phyloP scores from a whole-genome alignment of 306 rosid genomes.

The Trifolium pratense region DNA sequence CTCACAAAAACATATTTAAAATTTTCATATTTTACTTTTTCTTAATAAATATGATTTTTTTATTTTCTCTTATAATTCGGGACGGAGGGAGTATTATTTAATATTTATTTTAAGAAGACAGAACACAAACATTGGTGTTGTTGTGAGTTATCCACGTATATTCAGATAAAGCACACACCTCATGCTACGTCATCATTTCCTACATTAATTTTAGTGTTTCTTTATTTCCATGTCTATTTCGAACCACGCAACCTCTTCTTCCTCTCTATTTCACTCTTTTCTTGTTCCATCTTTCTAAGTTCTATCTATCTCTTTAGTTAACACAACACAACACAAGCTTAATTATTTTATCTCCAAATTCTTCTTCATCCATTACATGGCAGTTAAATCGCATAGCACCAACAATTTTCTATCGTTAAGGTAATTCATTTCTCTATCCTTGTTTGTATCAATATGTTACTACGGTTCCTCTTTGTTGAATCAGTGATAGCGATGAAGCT shows the following conservation, averaged over 20 bases:
- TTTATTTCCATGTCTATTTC: slow-evolving; percentile 19
- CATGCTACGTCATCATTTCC: slow-evolving; percentile 42
- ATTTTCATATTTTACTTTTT: too few relatives aligned
- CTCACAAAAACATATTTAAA: too few relatives aligned
- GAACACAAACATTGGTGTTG: not conserved
- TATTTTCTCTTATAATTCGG: too few relatives aligned
- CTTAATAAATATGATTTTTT: too few relatives aligned
- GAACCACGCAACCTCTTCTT: slow-evolving; percentile 27
- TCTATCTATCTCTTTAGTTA: not conserved
- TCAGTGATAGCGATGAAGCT: not conserved
- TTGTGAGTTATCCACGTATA: slow-evolving; percentile 46
- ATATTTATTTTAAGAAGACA: too few relatives aligned
- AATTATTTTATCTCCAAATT: slow-evolving; percentile 21
- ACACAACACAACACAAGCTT: not conserved
- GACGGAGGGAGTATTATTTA: too few relatives aligned
- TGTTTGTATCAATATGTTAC: not conserved
- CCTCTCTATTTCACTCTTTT: not conserved
- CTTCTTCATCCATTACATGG: slow-evolving; percentile 53
- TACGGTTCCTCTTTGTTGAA: slow-evolving; percentile 11
- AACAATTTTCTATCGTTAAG: slow-evolving; percentile 63
- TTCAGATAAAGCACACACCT: slow-evolving; percentile 43
- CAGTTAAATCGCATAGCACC: slow-evolving; percentile 59
- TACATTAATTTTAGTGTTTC: not conserved
- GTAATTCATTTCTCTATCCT: slow-evolving; percentile 46
- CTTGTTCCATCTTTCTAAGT: not conserved